phyloP scores from a whole-genome alignment of 306 rosid species.

The Comarum palustre region DNA sequence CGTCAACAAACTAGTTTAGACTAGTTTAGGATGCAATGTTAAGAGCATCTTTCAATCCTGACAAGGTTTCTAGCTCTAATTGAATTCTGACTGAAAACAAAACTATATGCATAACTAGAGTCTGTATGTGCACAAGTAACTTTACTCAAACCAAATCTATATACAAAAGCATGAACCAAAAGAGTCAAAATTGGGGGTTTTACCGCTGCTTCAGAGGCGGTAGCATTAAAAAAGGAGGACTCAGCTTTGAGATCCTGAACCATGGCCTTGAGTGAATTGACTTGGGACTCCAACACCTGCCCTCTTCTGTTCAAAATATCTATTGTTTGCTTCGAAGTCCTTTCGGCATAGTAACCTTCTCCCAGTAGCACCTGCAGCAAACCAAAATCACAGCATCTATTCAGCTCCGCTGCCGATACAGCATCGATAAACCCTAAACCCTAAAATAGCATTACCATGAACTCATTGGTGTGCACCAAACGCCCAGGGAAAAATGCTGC shows the following conservation, averaged over 20 bases:
- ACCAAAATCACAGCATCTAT: background rate
- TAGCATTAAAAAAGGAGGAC: conserved; percentile 55
- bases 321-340: conserved; percentile 70
- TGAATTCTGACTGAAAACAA: background rate
- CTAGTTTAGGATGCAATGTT: background rate
- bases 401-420: background rate
- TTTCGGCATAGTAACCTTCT: conserved; percentile 77
- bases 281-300: conserved; percentile 59
- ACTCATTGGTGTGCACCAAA: conserved; percentile 84
- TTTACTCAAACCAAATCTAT: background rate
- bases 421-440: background rate
- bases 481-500: conserved; percentile 94
- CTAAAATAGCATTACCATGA: conserved; percentile 45
- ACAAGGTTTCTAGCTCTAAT: background rate
- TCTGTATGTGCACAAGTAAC: too few relatives aligned
- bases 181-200: background rate
- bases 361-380: conserved; percentile 72
- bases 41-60: background rate
- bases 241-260: conserved; percentile 60
- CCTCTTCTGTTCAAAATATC: conserved; percentile 82
- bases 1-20: background rate
- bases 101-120: background rate
- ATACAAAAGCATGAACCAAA: background rate
- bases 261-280: conserved; percentile 56
- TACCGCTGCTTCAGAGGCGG: conserved; percentile 30